Percentiles rank a stretch among this genome's conserved stretches.
Conservation (phyloP, 2,329 filamentous ascomycete species). For the Ascochyta pisi region DNA sequence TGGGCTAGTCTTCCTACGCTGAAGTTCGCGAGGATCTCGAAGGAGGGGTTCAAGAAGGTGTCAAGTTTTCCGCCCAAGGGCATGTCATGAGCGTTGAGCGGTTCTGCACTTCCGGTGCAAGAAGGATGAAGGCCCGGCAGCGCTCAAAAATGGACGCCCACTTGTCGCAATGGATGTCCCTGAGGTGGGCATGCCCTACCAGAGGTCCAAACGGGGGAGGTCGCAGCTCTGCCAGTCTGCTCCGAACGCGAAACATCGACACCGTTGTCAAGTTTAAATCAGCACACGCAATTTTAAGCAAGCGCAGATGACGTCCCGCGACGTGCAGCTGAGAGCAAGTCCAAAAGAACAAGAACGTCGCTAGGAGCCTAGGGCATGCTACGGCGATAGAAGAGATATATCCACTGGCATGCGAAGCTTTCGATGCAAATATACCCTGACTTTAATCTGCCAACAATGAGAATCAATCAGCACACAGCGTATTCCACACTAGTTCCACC, state of each 20-base stretch:
- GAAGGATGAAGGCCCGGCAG: neutral
- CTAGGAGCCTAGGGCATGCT: neutral
- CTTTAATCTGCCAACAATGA: neutral
- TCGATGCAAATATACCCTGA: neutral
- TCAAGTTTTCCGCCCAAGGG: slow-evolving; percentile 77
- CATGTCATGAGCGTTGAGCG: slow-evolving; percentile 37
- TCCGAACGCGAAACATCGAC: neutral
- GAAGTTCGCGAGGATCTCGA: slow-evolving; percentile 77
- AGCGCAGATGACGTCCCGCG: neutral
- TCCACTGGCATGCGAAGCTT: neutral
- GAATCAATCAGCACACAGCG: neutral
- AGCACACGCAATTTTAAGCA: neutral
- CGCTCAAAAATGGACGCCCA: neutral
- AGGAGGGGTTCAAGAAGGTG: slow-evolving; percentile 68
- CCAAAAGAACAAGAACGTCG: neutral
- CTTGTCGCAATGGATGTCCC: neutral
- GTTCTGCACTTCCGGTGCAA: neutral
- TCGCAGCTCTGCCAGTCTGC: neutral
- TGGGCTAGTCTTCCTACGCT: slow-evolving; percentile 82
- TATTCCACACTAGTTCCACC: neutral
- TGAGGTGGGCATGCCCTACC: neutral
- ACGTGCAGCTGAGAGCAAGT: neutral
- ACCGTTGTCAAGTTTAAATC: neutral
- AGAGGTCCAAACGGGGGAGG: neutral
- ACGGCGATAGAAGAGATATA: neutral